phyloP scores from a whole-genome alignment of 345 rosid genomes.

The Sapria himalayana region DNA sequence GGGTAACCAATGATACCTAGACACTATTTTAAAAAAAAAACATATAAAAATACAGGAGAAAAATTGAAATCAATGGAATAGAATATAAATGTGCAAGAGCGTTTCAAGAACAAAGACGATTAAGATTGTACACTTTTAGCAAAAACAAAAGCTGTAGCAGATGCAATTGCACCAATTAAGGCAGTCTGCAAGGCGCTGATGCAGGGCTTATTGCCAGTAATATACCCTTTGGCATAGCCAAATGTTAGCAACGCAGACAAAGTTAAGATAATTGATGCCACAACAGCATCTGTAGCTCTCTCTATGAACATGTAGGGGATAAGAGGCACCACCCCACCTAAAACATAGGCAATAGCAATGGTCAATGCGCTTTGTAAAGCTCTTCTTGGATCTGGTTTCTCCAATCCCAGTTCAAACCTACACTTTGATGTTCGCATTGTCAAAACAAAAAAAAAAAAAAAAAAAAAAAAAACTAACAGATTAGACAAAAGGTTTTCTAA shows the following conservation, averaged over 20 bases:
- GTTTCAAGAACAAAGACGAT: no score
- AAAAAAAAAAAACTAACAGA: neutral
- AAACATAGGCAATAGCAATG: slow-evolving; percentile 14
- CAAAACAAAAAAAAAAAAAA: neutral
- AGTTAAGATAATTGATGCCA: slow-evolving; percentile 12
- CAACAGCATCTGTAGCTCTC: slow-evolving; percentile 11
- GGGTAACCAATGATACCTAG: no score
- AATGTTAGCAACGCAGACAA: slow-evolving; percentile 10
- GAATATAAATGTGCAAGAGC: no score
- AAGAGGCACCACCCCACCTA: slow-evolving; percentile 20
- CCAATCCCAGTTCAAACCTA: slow-evolving; percentile 23
- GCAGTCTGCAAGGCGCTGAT: slow-evolving; percentile 20
- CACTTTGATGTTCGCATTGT: no score
- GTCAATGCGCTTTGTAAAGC: slow-evolving; percentile 17
- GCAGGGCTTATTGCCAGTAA: slow-evolving; percentile 15
- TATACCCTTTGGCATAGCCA: slow-evolving; percentile 15
- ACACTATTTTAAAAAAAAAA: no score
- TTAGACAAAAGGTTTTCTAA: no score
- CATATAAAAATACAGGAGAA: no score
- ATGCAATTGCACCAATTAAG: slow-evolving; percentile 17
- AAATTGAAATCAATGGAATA: no score
- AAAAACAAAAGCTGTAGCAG: slow-evolving; percentile 18
- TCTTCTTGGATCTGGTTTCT: slow-evolving; percentile 21
- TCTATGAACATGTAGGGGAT: slow-evolving; percentile 15
- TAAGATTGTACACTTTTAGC: slow-evolving; percentile 11